Evolutionary conservation across 805 yeast species (phyloP).

Genomic region (Monosporozyma unispora): DNA sequence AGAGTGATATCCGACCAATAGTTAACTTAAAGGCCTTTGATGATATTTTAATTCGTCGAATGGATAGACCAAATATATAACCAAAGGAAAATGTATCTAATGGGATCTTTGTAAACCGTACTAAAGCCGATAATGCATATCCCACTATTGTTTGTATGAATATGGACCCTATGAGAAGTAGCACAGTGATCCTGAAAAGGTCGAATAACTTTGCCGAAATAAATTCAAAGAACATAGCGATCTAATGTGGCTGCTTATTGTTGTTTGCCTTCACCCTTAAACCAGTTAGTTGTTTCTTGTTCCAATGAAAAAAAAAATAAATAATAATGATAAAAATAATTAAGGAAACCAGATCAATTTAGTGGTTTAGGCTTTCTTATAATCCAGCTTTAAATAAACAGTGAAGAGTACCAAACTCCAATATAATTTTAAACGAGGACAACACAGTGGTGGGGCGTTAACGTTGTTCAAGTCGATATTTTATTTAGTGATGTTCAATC

Average conservation of each 20-base stretch:
- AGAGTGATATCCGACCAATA: constrained; percentile 13
- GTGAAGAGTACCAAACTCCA: background rate
- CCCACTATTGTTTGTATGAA: constrained; percentile 3
- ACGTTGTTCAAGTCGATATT: background rate
- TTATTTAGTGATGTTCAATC: background rate
- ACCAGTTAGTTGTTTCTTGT: background rate
- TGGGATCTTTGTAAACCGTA: constrained; percentile 3
- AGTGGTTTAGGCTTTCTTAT: background rate
- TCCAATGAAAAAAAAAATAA: background rate
- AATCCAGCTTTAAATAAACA: background rate
- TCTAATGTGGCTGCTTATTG: background rate
- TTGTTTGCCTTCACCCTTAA: background rate
- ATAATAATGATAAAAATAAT: background rate
- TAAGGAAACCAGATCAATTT: background rate
- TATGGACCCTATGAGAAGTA: constrained; percentile 2
- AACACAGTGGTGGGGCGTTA: background rate
- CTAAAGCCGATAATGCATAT: background rate
- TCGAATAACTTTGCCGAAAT: background rate
- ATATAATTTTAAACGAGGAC: background rate
- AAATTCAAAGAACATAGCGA: background rate
- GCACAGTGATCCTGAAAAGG: constrained; percentile 1
- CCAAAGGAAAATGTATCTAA: constrained; percentile 11
- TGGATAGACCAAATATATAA: constrained; percentile 13
- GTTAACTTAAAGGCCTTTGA: constrained; percentile 9
- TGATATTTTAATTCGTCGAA: constrained; percentile 9